phyloP scores from a whole-genome alignment of 495 filamentous ascomycete genomes.

The Coniosporium apollinis region DNA sequence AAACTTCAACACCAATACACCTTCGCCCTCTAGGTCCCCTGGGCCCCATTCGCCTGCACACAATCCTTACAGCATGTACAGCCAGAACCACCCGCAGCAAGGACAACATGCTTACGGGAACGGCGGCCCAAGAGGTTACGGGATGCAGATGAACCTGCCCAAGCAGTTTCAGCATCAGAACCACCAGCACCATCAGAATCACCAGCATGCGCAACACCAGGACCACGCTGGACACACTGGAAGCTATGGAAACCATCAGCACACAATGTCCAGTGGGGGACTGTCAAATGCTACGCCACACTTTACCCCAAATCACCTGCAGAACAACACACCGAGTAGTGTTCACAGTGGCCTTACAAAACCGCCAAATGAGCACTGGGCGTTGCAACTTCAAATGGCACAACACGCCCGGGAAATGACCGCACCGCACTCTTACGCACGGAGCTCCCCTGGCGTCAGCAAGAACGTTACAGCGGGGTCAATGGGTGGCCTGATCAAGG shows the following conservation, averaged over 20 bases:
- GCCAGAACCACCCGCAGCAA: slow-evolving; percentile 65
- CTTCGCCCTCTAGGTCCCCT: slow-evolving; percentile 54
- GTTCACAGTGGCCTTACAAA: slow-evolving; percentile 40
- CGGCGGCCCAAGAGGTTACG: slow-evolving; percentile 44
- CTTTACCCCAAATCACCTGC: slow-evolving; percentile 54
- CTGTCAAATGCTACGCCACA: slow-evolving; percentile 57
- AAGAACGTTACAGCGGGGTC: slow-evolving; percentile 36
- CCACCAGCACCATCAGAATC: slow-evolving; percentile 32
- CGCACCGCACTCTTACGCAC: slow-evolving; percentile 49
- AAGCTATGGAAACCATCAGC: slow-evolving; percentile 48
- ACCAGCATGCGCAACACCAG: slow-evolving; percentile 58
- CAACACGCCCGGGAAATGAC: slow-evolving; percentile 50
- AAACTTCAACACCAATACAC: slow-evolving; percentile 37
- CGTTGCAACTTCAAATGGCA: slow-evolving; percentile 64
- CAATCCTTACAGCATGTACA: slow-evolving; percentile 63
- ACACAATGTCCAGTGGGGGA: slow-evolving; percentile 60
- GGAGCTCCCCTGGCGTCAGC: slow-evolving; percentile 29
- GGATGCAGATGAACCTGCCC: slow-evolving; percentile 46
- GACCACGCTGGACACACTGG: slow-evolving; percentile 47
- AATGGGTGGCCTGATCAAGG: slow-evolving; percentile 45
- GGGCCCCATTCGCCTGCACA: slow-evolving; percentile 48
- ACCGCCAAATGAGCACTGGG: slow-evolving; percentile 69
- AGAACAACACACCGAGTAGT: slow-evolving; percentile 51
- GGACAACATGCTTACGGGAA: slow-evolving; percentile 60
- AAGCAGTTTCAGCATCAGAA: slow-evolving; percentile 39